phyloP scores from a whole-genome alignment of 441 rosid species.

The Manihot esculenta region DNA sequence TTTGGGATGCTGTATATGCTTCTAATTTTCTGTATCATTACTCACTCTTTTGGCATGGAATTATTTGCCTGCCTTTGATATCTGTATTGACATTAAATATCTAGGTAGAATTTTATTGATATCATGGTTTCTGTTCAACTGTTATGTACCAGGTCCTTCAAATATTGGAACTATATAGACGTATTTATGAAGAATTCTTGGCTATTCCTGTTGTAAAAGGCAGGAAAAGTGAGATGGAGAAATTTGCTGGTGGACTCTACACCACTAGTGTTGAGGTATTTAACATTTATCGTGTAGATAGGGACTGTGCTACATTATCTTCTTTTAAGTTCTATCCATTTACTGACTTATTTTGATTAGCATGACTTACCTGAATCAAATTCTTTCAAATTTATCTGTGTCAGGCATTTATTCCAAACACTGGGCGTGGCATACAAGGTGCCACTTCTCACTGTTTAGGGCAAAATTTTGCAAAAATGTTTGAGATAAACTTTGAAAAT shows the following conservation, averaged over 20 bases:
- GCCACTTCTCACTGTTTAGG: constrained; percentile 98
- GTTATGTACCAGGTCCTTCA: constrained; percentile 69
- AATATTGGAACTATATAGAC: constrained; percentile 84
- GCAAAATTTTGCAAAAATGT: constrained; percentile 97
- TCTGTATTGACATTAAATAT: neutral
- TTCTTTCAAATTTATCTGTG: constrained; percentile 15
- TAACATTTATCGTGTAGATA: neutral
- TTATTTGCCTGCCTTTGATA: neutral
- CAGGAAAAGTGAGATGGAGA: constrained; percentile 92
- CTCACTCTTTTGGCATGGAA: neutral
- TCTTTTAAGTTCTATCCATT: neutral
- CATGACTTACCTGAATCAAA: constrained; percentile 16
- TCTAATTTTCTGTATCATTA: neutral
- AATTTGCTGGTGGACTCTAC: constrained; percentile 98
- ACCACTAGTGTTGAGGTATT: constrained; percentile 96
- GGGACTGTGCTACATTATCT: neutral
- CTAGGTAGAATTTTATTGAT: neutral
- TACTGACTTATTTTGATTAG: neutral
- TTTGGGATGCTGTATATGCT: neutral
- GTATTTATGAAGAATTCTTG: constrained; percentile 86
- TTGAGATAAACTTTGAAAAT: constrained; percentile 86
- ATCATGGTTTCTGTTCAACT: neutral
- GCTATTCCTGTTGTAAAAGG: constrained; percentile 96
- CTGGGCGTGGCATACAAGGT: constrained; percentile 98
- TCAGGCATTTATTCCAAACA: constrained; percentile 95